Conservation (phyloP, 2,329 filamentous ascomycete genomes). For the Calonectria hawksworthii region DNA sequence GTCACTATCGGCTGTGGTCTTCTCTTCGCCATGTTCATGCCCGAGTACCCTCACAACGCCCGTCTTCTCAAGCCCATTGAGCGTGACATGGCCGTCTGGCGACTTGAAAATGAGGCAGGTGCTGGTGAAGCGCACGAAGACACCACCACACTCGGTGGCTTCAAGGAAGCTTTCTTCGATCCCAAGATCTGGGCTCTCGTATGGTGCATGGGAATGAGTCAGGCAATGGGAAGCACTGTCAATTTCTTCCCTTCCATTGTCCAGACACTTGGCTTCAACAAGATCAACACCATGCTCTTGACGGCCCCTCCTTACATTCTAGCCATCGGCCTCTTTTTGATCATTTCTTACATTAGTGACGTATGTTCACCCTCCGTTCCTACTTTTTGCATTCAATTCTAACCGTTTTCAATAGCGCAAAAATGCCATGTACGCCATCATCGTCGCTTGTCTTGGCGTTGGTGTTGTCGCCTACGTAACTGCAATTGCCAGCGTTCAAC, state of each 20-base stretch:
- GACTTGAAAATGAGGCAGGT: slow-evolving; percentile 75
- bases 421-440: slow-evolving; percentile 53
- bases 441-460: slow-evolving; percentile 51
- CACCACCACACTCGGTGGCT: slow-evolving; percentile 67
- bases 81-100: slow-evolving; percentile 72
- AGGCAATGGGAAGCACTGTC: slow-evolving; percentile 55
- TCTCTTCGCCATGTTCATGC: slow-evolving; percentile 68
- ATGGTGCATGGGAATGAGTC: slow-evolving; percentile 50
- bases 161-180: slow-evolving; percentile 67
- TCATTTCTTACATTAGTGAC: slow-evolving; percentile 1
- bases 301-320: slow-evolving; percentile 76
- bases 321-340: slow-evolving; percentile 33
- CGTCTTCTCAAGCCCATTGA: slow-evolving; percentile 37
- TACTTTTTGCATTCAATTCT: not conserved
- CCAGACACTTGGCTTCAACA: slow-evolving; percentile 70
- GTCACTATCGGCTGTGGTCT: slow-evolving; percentile 74
- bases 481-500: slow-evolving; percentile 52
- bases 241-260: slow-evolving; percentile 50
- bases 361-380: not conserved
- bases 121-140: slow-evolving; percentile 71
- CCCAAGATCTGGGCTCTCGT: slow-evolving; percentile 71
- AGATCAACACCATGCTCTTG: slow-evolving; percentile 71
- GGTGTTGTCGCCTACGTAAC: slow-evolving; percentile 55
- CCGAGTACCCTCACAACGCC: slow-evolving; percentile 64
- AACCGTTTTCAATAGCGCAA: slow-evolving; percentile 36